Percentiles rank a stretch among this genome's conserved stretches.
phyloP scores from a whole-genome alignment of 2,329 filamentous ascomycete species.

The Botryosphaeria agaves region DNA sequence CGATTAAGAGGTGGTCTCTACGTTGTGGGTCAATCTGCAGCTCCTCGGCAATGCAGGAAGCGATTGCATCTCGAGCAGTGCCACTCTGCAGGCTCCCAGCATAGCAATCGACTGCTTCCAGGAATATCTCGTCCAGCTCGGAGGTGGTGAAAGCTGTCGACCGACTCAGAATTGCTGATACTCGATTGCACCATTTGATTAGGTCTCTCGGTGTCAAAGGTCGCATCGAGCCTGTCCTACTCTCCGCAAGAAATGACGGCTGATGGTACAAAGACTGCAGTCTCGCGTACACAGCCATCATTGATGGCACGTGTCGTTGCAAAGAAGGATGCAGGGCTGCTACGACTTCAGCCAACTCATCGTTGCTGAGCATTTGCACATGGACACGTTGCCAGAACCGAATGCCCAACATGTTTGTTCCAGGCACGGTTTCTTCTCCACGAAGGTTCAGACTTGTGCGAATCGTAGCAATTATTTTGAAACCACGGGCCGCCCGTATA shows the following conservation, averaged over 20 bases:
- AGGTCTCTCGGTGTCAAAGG: slow-evolving; percentile 59
- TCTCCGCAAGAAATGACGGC: slow-evolving; percentile 27
- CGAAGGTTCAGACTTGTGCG: slow-evolving; percentile 49
- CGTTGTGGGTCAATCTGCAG: slow-evolving; percentile 75
- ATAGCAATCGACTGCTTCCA: slow-evolving; percentile 89
- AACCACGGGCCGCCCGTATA: slow-evolving; percentile 66
- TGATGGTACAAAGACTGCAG: slow-evolving; percentile 22
- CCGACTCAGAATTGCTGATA: slow-evolving; percentile 46
- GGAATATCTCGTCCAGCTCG: slow-evolving; percentile 73
- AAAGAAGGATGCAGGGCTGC: slow-evolving; percentile 53
- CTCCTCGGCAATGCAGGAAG: slow-evolving; percentile 61
- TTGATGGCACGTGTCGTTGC: slow-evolving; percentile 33
- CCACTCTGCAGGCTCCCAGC: slow-evolving; percentile 59
- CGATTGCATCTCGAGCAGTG: slow-evolving; percentile 40
- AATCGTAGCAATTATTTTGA: slow-evolving; percentile 83
- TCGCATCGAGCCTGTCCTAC: slow-evolving; percentile 38
- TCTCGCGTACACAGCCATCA: slow-evolving; percentile 39
- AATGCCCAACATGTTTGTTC: slow-evolving; percentile 55
- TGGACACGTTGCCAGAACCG: slow-evolving; percentile 73
- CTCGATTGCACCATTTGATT: slow-evolving; percentile 75
- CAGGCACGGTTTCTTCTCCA: slow-evolving; percentile 54
- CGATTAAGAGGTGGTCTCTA: slow-evolving; percentile 57
- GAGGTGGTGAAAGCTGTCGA: slow-evolving; percentile 46
- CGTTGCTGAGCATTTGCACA: slow-evolving; percentile 44
- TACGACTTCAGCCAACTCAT: slow-evolving; percentile 63